phyloP scores from a whole-genome alignment of 2,329 filamentous ascomycete species.

The Penicillium sp. region DNA sequence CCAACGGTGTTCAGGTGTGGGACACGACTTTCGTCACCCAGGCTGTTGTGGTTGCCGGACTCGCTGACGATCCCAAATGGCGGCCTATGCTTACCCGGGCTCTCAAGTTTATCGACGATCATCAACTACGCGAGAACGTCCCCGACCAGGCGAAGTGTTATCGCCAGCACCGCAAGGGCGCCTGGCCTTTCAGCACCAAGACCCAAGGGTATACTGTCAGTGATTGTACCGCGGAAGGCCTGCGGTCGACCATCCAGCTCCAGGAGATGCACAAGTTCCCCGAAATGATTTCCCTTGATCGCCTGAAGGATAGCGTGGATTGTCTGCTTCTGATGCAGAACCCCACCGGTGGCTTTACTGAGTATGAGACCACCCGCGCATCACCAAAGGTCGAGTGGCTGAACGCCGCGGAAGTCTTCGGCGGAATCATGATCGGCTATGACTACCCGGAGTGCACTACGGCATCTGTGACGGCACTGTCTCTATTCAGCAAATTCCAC shows the following conservation, averaged over 20 bases:
- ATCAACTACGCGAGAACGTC: constrained; percentile 85
- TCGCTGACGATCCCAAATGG: constrained; percentile 75
- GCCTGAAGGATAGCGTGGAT: constrained; percentile 84
- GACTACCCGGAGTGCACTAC: constrained; percentile 98
- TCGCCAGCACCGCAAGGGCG: constrained; percentile 84
- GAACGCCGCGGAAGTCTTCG: constrained; percentile 96
- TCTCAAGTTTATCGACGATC: constrained; percentile 79
- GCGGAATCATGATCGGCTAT: constrained; percentile 97
- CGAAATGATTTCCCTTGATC: constrained; percentile 67
- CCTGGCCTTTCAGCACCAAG: constrained; percentile 92
- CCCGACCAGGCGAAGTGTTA: constrained; percentile 76
- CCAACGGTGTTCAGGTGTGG: constrained; percentile 97
- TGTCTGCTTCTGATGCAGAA: constrained; percentile 92
- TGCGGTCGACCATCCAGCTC: constrained; percentile 81
- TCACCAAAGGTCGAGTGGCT: constrained; percentile 76
- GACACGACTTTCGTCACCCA: constrained; percentile 91
- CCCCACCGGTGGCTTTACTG: constrained; percentile 76
- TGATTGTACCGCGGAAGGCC: constrained; percentile 86
- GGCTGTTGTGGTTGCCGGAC: constrained; percentile 71
- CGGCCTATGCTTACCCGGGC: constrained; percentile 78
- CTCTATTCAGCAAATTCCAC: constrained; percentile 76
- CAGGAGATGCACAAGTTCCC: constrained; percentile 77
- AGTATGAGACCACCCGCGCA: constrained; percentile 81
- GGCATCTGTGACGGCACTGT: constrained; percentile 82
- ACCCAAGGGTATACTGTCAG: constrained; percentile 93